Percentiles rank a stretch among this genome's conserved stretches.
Evolutionary conservation across 768 basidiomycete species (phyloP).

Genomic region (Tylopilus vinaceipallidus): DNA sequence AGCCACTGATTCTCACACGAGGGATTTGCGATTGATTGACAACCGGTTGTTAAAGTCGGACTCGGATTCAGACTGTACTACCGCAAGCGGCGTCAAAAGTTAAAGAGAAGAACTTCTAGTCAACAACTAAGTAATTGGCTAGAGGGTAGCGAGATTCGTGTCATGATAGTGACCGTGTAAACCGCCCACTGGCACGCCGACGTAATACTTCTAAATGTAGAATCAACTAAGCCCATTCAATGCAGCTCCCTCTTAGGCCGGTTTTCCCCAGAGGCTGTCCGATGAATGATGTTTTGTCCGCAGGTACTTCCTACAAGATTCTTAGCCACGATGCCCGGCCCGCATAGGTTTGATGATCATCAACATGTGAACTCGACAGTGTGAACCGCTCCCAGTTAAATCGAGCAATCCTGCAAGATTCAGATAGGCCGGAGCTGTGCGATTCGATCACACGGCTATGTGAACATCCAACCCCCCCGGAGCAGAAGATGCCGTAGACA

Average conservation of each 20-base stretch:
- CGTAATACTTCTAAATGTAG: too few species aligned
- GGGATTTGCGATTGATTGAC: conserved; percentile 3
- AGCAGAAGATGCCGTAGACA: neutral
- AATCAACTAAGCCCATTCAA: too few species aligned
- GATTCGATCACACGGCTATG: conserved; percentile 16
- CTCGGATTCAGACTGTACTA: neutral
- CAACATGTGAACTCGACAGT: neutral
- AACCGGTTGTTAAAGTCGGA: conserved; percentile 3
- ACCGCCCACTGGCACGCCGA: too few species aligned
- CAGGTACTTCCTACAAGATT: neutral
- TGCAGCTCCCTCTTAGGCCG: too few species aligned
- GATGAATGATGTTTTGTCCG: neutral
- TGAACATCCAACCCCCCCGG: conserved; percentile 2
- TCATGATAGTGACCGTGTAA: conserved; percentile 5
- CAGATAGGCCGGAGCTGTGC: neutral
- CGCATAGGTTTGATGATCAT: neutral
- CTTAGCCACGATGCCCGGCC: neutral
- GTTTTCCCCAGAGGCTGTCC: neutral
- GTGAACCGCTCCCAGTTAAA: neutral
- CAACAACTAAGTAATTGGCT: neutral
- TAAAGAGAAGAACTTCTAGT: neutral
- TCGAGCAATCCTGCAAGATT: neutral
- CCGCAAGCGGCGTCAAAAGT: conserved; percentile 6
- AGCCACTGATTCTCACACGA: neutral
- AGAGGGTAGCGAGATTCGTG: conserved; percentile 1